Percentiles rank a stretch among this genome's conserved stretches.
Conservation (phyloP, 805 yeast genomes). For the Saturnispora diversa region DNA sequence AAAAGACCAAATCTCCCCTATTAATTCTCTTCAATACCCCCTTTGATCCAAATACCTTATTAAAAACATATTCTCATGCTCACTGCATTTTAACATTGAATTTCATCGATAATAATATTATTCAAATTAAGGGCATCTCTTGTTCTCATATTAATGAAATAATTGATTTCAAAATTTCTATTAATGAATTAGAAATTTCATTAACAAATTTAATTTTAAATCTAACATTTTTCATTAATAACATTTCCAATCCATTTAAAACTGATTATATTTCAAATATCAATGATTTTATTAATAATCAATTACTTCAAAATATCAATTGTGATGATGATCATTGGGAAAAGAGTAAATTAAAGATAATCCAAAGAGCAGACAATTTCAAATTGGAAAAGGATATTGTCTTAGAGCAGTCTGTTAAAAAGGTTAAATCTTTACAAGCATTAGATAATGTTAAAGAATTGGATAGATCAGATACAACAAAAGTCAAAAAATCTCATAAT, state of each 20-base stretch:
- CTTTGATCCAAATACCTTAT: slow-evolving; percentile 32
- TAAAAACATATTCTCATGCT: slow-evolving; percentile 20
- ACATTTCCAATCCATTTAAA: slow-evolving; percentile 28
- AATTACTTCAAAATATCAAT: slow-evolving; percentile 10
- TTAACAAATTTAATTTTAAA: slow-evolving; percentile 31
- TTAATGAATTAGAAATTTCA: slow-evolving; percentile 29
- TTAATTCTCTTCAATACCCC: slow-evolving; percentile 57
- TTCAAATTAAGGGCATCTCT: slow-evolving; percentile 25
- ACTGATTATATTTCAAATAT: slow-evolving; percentile 24
- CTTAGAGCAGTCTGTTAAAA: slow-evolving; percentile 1
- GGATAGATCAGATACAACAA: slow-evolving; percentile 11
- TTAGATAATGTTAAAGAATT: not conserved
- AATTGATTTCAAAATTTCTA: slow-evolving; percentile 23
- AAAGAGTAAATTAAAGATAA: slow-evolving; percentile 5
- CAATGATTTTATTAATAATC: slow-evolving; percentile 22
- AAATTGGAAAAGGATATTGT: slow-evolving; percentile 13
- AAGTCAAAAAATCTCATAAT: slow-evolving; percentile 3
- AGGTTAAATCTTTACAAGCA: not conserved
- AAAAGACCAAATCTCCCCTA: slow-evolving; percentile 53
- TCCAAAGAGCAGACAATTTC: slow-evolving; percentile 9
- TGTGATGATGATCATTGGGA: not conserved
- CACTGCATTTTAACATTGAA: slow-evolving; percentile 23
- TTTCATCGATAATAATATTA: slow-evolving; percentile 15
- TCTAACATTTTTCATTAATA: not conserved
- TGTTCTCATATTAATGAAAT: slow-evolving; percentile 16